Evolutionary conservation across 768 basidiomycete genomes (phyloP).

Genomic region (Pholiota conissans): DNA sequence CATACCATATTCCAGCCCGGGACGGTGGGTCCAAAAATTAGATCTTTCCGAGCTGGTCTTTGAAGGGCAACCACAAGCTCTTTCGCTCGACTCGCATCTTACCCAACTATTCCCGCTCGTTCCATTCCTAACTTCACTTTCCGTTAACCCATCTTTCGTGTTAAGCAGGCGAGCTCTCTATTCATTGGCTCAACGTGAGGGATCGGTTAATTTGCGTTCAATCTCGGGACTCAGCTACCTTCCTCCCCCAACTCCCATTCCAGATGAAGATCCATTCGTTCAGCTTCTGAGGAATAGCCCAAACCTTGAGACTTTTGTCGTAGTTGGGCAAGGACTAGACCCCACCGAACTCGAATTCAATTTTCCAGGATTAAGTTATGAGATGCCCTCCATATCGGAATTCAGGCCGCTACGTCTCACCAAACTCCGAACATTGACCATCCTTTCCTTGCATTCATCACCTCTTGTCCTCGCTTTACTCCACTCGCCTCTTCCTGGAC

Average conservation of each 20-base stretch:
- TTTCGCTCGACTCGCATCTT: constrained; percentile 62
- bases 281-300: constrained; percentile 53
- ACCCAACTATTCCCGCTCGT: constrained; percentile 63
- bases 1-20: constrained; percentile 84
- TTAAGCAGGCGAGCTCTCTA: constrained; percentile 61
- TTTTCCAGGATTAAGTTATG: constrained; percentile 17
- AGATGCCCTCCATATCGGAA: constrained; percentile 27
- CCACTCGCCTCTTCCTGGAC: constrained; percentile 56
- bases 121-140: constrained; percentile 59
- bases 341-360: constrained; percentile 46
- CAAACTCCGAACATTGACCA: constrained; percentile 55
- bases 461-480: constrained; percentile 63
- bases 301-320: constrained; percentile 62
- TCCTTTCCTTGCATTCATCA: constrained; percentile 69
- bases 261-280: constrained; percentile 57
- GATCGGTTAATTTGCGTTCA: constrained; percentile 44
- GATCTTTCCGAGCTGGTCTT: constrained; percentile 62
- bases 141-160: constrained; percentile 54
- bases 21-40: constrained; percentile 79
- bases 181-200: constrained; percentile 53
- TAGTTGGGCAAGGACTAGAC: constrained; percentile 61
- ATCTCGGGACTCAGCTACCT: constrained; percentile 60
- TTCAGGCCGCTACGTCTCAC: constrained; percentile 53
- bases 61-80: constrained; percentile 45
- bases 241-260: constrained; percentile 29